These are phyloP conservation scores for Myriosclerotinia scirpicola DNA, from an alignment of 2,329 filamentous ascomycete species.

Conservation along the genomic window DNA sequence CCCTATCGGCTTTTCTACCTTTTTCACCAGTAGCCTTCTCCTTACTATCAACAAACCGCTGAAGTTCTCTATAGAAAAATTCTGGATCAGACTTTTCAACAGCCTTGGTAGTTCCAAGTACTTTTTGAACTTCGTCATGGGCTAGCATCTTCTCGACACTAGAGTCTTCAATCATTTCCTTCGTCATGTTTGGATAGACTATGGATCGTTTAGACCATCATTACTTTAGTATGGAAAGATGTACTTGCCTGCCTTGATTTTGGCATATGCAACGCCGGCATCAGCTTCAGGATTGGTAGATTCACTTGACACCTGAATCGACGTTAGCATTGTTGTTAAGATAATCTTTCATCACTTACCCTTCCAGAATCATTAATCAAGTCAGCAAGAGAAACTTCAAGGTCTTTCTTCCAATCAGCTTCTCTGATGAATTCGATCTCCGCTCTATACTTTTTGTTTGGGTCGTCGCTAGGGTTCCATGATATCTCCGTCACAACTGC, in stretches of 20 bases:
- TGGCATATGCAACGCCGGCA: conserved; percentile 50
- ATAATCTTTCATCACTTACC: conserved; percentile 31
- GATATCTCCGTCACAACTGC: conserved; percentile 26
- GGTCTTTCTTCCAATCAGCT: conserved; percentile 32
- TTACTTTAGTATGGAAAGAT: conserved; percentile 44
- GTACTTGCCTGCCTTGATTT: conserved; percentile 46
- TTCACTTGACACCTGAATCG: conserved; percentile 30
- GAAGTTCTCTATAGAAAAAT: conserved; percentile 31
- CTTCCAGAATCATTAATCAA: conserved; percentile 27
- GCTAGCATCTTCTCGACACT: conserved; percentile 33
- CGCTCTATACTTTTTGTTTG: conserved; percentile 43
- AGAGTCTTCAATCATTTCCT: conserved; percentile 41
- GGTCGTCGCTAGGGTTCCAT: conserved; percentile 38
- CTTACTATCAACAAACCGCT: conserved; percentile 35
- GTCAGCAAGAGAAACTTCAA: conserved; percentile 27
- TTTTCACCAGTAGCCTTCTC: conserved; percentile 40
- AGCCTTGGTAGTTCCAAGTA: conserved; percentile 31
- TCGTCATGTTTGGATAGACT: conserved; percentile 47
- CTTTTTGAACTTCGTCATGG: conserved; percentile 24
- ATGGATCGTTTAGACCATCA: conserved; percentile 33
- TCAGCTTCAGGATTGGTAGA: conserved; percentile 33
- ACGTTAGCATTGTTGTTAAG: conserved; percentile 36
- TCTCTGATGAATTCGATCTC: conserved; percentile 42
- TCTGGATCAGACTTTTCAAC: conserved; percentile 27
- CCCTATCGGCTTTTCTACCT: conserved; percentile 39